These are phyloP conservation scores for Ulmus americana DNA, from an alignment of 331 rosid genomes.

Conservation along the genomic window DNA sequence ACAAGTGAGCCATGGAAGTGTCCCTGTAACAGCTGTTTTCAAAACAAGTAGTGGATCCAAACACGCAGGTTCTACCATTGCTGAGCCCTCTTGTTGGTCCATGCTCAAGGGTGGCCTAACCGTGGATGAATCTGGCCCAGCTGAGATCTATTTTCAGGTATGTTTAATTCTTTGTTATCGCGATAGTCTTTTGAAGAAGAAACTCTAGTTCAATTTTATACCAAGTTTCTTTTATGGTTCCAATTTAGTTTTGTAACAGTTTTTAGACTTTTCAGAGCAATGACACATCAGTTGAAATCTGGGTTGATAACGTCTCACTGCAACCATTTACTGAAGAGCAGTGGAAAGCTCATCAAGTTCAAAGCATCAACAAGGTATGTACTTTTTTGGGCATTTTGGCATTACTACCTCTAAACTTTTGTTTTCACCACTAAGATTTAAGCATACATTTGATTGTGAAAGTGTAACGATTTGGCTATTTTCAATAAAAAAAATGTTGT, in stretches of 20 bases:
- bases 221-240: not conserved
- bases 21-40: constrained; percentile 31
- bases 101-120: constrained; percentile 69
- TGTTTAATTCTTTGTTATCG: not conserved
- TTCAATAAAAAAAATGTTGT: no score
- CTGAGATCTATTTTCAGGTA: constrained; percentile 60
- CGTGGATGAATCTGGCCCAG: constrained; percentile 36
- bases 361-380: constrained; percentile 46
- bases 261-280: constrained; percentile 36
- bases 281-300: constrained; percentile 31
- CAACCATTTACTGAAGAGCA: constrained; percentile 48
- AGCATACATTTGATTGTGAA: no score
- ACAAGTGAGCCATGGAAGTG: constrained; percentile 36
- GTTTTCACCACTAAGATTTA: no score
- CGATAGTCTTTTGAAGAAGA: not conserved
- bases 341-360: constrained; percentile 51
- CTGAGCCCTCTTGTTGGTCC: constrained; percentile 60
- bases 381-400: not conserved
- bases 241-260: not conserved
- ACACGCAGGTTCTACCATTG: constrained; percentile 38
- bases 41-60: constrained; percentile 33
- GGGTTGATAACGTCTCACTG: constrained; percentile 45
- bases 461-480: no score
- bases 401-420: no score
- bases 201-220: not conserved